Base-by-base conservation (phyloP, 2,329 filamentous ascomycete genomes). In the Boeremia exigua region DNA sequence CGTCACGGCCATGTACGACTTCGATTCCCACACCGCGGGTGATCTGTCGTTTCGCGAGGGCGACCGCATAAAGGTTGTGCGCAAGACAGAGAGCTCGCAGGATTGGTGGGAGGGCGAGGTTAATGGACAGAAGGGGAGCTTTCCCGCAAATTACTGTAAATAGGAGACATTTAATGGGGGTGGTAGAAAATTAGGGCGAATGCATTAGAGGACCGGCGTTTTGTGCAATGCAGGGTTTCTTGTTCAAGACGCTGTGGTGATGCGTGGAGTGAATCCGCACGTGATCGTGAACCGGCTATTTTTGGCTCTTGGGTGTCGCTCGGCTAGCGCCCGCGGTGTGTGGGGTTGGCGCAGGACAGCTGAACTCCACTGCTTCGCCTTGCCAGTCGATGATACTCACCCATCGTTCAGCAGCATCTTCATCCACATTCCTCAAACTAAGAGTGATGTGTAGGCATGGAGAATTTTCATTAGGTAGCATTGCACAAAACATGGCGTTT, bases 41-140 rank as follows among this genome's bases (percentile, higher is more conserved):
- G 91, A 96, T 72, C 72, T 96, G 47, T 82, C 82, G 2, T 96
- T 96, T 70, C 80, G 81, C 28, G 89, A 93, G 73, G 91, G 91
- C 2, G 91, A 95, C 67, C 81, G 84, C 45, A 96, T 96, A 64
- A 85, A 82, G 40, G 87, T 96, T 3, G 70, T 92, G 29, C 90
- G 90, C 78, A 91, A 89, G 78, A 95, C 91, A 2, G 84, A 86
- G 6, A 92, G 88, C 58, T 88, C 86, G 19, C 89, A 95, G 75
- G 91, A 95, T 71, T 96, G 91, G 91, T 96, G 91, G 91, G 85
- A 91, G 59, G 91, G 91, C 11, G 90, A 95, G 74, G 61, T 93
- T 12, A 80, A 80, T 36, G 91, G 91, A 0, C 73, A 80, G 25
- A 83, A 81, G 69, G 91, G 91, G 3, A 87, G 81, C 62, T 96